phyloP scores from a whole-genome alignment of 108 stramenopile genomes.

The Nannochloropsis gaditana region DNA sequence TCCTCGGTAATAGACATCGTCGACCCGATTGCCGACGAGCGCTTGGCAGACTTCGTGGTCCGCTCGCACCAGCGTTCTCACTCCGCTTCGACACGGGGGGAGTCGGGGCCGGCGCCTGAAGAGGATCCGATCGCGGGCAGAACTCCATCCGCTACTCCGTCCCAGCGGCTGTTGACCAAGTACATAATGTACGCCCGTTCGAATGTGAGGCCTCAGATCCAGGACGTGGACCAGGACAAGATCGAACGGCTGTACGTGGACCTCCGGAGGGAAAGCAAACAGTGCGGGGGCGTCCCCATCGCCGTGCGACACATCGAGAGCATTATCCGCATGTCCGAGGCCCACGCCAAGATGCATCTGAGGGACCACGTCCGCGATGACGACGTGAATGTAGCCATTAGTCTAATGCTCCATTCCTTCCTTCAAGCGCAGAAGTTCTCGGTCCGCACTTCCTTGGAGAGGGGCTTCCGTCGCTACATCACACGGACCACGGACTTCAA shows the following conservation, averaged over 20 bases:
- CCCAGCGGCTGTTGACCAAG: constrained; percentile 88
- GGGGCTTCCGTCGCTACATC: constrained; percentile 56
- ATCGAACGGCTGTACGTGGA: constrained; percentile 92
- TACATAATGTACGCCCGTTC: constrained; percentile 96
- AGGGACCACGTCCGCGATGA: constrained; percentile 94
- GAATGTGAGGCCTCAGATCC: constrained; percentile 75
- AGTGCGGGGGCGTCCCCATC: constrained; percentile 90
- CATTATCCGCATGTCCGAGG: constrained; percentile 95
- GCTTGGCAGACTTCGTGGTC: constrained; percentile 87
- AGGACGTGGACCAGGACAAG: constrained; percentile 94
- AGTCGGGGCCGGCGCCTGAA: constrained; percentile 52
- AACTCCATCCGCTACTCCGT: constrained; percentile 51
- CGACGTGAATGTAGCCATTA: constrained; percentile 84
- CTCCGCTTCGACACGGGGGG: background rate
- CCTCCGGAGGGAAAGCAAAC: constrained; percentile 65
- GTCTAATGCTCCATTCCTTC: constrained; percentile 89
- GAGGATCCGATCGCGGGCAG: constrained; percentile 59
- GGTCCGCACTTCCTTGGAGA: constrained; percentile 50
- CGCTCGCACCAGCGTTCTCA: constrained; percentile 67
- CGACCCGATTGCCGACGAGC: constrained; percentile 93
- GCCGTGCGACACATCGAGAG: constrained; percentile 96
- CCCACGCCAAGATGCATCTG: constrained; percentile 95
- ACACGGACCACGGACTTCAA: constrained; percentile 49
- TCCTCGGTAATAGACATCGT: constrained; percentile 66
- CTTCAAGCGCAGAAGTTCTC: constrained; percentile 94